Base-by-base conservation (phyloP, 1,139 yeast species). In the Taphrina wiesneri region DNA sequence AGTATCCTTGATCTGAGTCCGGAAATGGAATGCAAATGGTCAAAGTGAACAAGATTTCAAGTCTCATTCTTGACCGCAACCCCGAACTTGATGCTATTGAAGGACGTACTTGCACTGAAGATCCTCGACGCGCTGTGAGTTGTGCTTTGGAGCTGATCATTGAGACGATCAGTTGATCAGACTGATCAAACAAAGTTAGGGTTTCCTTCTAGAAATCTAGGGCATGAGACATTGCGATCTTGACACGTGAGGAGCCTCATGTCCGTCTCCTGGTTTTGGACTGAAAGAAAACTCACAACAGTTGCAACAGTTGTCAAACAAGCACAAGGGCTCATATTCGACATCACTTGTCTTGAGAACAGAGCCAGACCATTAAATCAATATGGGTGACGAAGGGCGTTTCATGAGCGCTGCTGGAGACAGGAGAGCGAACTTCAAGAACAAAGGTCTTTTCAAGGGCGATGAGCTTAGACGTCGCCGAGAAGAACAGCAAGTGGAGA, bases 401-500 rank as follows among this genome's bases (percentile, higher is more conserved):
- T 60, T 49, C 39, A 53, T 51, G 56, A 46, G 56, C 21, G 47
- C 93, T 69, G 98, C 99, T 60, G 99, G 93, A 78, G 95, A 93
- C 78, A 90, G 99, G 79, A 90, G 97, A 79, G 91, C 98, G 62
- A 90, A 88, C 76, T 93, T 90, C 81, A 93, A 95, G 77, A 93
- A 93, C 81, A 90, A 92, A 77, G 92, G 96, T 70, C 86, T 96
- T 75, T 95, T 95, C 77, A 89, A 89, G 75, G 90, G 92, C 70
- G 99, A 93, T 77, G 99, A 93, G 80, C 85, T 93, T 73, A 89
- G 99, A 79, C 91, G 98, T 78, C 88, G 99, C 77, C 88, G 99
- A 77, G 99, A 93, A 77, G 96, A 90, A 70, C 97, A 93, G 75
- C 98, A 92, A 78, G 96, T 95, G 70, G 99, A 92, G 77, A 83